These are phyloP conservation scores for Penicillium dipodomyicola DNA, from an alignment of 495 filamentous ascomycete species.

Conservation along the genomic window DNA sequence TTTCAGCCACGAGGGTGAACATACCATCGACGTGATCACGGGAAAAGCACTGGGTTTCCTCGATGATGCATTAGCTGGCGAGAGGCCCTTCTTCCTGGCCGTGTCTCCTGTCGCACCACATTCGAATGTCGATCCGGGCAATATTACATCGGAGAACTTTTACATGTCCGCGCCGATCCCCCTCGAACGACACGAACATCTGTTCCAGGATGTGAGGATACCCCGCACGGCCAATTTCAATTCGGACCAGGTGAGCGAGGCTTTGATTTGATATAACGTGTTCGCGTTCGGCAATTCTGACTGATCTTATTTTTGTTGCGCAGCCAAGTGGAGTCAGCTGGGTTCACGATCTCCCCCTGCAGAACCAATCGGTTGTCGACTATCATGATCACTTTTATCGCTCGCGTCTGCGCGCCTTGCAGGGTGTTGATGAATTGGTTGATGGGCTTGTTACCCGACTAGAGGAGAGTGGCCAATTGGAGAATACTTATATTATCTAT, in stretches of 20 bases:
- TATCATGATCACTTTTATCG: constrained; percentile 70
- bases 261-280: constrained; percentile 40
- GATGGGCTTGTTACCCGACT: constrained; percentile 54
- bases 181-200: constrained; percentile 34
- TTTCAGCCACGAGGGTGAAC: constrained; percentile 54
- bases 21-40: constrained; percentile 61
- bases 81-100: constrained; percentile 64
- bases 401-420: constrained; percentile 59
- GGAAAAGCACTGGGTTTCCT: constrained; percentile 62
- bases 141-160: constrained; percentile 15
- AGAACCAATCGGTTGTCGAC: constrained; percentile 53
- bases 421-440: constrained; percentile 70
- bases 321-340: constrained; percentile 63
- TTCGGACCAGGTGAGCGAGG: constrained; percentile 44
- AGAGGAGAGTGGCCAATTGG: constrained; percentile 50
- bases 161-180: constrained; percentile 54
- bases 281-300: constrained; percentile 38
- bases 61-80: constrained; percentile 54
- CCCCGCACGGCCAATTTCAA: constrained; percentile 42
- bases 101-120: constrained; percentile 69
- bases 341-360: constrained; percentile 53
- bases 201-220: constrained; percentile 40
- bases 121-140: constrained; percentile 48
- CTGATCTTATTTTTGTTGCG: constrained; percentile 30
- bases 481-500: constrained; percentile 71